Evolutionary conservation across 805 yeast genomes (phyloP).

Genomic region (Yarrowia divulgata): DNA sequence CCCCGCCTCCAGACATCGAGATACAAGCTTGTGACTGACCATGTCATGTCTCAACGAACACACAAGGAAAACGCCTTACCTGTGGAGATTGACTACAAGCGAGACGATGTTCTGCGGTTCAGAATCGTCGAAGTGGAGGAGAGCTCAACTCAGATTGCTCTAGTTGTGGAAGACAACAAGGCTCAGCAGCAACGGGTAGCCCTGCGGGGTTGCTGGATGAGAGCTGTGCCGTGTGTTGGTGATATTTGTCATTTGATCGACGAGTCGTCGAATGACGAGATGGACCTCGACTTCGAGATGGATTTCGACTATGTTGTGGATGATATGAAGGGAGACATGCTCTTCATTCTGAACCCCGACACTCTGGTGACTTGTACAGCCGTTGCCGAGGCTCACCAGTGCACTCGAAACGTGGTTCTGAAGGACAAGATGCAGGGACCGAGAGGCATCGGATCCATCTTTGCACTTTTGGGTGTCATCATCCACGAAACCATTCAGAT

Average conservation of each 20-base stretch:
- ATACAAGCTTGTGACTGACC: constrained; percentile 32
- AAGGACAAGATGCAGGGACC: constrained; percentile 60
- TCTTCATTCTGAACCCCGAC: constrained; percentile 82
- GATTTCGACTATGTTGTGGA: constrained; percentile 55
- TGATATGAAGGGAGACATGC: constrained; percentile 61
- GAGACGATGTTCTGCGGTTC: constrained; percentile 22
- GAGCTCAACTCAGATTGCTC: neutral
- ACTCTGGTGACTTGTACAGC: constrained; percentile 79
- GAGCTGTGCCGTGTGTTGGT: constrained; percentile 41
- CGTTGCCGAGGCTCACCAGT: constrained; percentile 75
- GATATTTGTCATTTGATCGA: constrained; percentile 50
- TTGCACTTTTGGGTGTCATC: constrained; percentile 79
- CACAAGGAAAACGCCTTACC: constrained; percentile 23
- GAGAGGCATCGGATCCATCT: constrained; percentile 45
- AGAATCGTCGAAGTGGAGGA: constrained; percentile 14
- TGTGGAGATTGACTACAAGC: constrained; percentile 27
- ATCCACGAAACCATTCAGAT: constrained; percentile 78
- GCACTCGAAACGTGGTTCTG: constrained; percentile 75
- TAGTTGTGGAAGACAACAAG: constrained; percentile 13
- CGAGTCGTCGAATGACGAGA: constrained; percentile 7
- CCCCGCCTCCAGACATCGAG: constrained; percentile 17
- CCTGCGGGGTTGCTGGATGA: constrained; percentile 31
- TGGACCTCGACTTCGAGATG: constrained; percentile 41
- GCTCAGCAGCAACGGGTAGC: constrained; percentile 7
- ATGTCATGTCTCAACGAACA: constrained; percentile 28